Evolutionary conservation across 2,329 filamentous ascomycete species (phyloP), one percentile per base, ranked within the genome.

Genomic region (Ceratocystiopsis sp.): DNA sequence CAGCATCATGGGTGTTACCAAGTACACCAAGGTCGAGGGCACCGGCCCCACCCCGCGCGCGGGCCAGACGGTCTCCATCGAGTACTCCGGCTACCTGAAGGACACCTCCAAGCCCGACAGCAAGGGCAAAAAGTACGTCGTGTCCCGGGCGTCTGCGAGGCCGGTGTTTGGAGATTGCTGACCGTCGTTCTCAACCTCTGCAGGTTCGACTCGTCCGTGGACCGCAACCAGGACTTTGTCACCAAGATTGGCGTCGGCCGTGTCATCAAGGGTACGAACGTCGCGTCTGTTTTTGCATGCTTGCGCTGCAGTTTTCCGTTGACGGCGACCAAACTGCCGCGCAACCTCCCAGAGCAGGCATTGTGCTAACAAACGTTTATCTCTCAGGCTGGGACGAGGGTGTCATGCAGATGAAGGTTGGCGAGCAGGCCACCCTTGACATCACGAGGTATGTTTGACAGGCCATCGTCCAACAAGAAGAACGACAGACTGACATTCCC

Each of bases 41-140:
- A 69, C 71, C 55, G 68, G 69, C 45, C 59, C 75, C 54, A 66
- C 62, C 50, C 83, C 89, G 45, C 57, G 63, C 51, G 54, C 57
- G 15, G 81, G 84, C 51, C 77, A 95, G 59, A 74, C 64, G 21
- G 84, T 96, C 56, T 75, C 73, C 56, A 93, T 96, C 57, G 76
- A 91, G 64, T 96, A 96, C 71, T 91, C 81, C 37, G 91, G 91
- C 54, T 94, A 69, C 64, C 71, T 96, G 50, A 82, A 80, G 63
- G 79, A 93, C 56, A 56, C 66, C 18, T 63, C 56, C 50, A 63
- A 74, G 59, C 61, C 71, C 16, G 68, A 75, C 45, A 67, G 73
- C 55, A 75, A 82, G 71, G 87, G 87, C 54, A 63, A 60, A 21
- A 58, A 85, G 86, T 93, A 67, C 55, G 79, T 40, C 34, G 8